These are phyloP conservation scores for Ramaria sp. DNA, from an alignment of 768 basidiomycete species.

Conservation along the genomic window DNA sequence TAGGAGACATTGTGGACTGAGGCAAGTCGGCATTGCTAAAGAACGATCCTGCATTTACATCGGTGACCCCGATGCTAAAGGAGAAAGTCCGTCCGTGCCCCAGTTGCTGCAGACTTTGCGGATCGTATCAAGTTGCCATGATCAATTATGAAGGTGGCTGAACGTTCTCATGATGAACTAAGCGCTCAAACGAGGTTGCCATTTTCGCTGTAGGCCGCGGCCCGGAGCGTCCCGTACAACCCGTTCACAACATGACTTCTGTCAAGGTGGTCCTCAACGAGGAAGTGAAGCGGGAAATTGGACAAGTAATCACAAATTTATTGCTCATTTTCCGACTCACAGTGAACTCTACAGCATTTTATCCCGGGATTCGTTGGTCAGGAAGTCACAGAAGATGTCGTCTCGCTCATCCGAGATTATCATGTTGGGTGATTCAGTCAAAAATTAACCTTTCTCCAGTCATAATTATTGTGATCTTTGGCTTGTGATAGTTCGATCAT, in stretches of 20 bases:
- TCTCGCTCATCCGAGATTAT: conserved; percentile 49
- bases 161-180: too few relatives aligned
- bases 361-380: conserved; percentile 61
- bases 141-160: too few relatives aligned
- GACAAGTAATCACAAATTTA: conserved; percentile 25
- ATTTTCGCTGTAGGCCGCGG: too few relatives aligned
- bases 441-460: not conserved
- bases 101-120: too few relatives aligned
- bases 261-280: conserved; percentile 19
- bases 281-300: conserved; percentile 32
- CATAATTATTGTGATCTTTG: not conserved
- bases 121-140: too few relatives aligned
- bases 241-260: not conserved
- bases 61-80: too few relatives aligned
- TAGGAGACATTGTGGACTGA: too few relatives aligned
- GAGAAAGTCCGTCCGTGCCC: too few relatives aligned
- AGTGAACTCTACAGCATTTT: conserved; percentile 42
- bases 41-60: too few relatives aligned
- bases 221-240: too few relatives aligned
- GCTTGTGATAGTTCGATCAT: conserved; percentile 30
- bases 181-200: too few relatives aligned
- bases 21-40: too few relatives aligned
- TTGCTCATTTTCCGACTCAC: not conserved
- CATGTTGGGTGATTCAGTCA: conserved; percentile 34
- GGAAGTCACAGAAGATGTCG: conserved; percentile 39